phyloP scores from a whole-genome alignment of 2,329 filamentous ascomycete species.

The Aurifilum marmelostoma region DNA sequence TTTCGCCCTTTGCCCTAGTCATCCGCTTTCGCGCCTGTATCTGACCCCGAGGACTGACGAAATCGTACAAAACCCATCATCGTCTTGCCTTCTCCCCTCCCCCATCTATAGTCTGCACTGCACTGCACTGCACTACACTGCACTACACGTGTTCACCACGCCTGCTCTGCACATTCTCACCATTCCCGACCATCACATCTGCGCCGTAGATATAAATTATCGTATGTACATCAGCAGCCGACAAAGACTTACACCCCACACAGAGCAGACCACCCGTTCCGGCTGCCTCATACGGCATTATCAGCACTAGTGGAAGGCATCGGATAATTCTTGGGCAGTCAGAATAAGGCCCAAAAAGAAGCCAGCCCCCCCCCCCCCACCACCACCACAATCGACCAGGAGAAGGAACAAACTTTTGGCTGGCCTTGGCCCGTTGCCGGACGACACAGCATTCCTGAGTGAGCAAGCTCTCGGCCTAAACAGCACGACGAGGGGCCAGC shows the following conservation, averaged over 20 bases:
- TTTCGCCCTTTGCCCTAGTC: conserved; percentile 14
- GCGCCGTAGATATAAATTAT: conserved; percentile 8
- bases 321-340: conserved; percentile 12
- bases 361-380: background rate
- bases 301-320: conserved; percentile 15
- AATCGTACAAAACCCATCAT: background rate
- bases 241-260: background rate
- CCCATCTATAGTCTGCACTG: background rate
- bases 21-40: background rate
- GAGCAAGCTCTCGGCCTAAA: background rate
- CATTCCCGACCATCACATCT: background rate
- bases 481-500: background rate
- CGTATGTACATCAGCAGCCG: conserved; percentile 9
- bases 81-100: background rate
- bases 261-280: background rate
- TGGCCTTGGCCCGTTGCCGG: conserved; percentile 1
- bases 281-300: background rate
- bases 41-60: background rate
- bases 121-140: background rate
- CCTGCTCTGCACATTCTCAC: background rate
- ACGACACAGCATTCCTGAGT: conserved; percentile 12
- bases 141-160: background rate
- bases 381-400: no score
- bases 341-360: background rate
- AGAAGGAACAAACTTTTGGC: background rate